These are phyloP conservation scores for Paramarasmius palmivorus DNA, from an alignment of 1,284 basidiomycete species.

Conservation along the genomic window DNA sequence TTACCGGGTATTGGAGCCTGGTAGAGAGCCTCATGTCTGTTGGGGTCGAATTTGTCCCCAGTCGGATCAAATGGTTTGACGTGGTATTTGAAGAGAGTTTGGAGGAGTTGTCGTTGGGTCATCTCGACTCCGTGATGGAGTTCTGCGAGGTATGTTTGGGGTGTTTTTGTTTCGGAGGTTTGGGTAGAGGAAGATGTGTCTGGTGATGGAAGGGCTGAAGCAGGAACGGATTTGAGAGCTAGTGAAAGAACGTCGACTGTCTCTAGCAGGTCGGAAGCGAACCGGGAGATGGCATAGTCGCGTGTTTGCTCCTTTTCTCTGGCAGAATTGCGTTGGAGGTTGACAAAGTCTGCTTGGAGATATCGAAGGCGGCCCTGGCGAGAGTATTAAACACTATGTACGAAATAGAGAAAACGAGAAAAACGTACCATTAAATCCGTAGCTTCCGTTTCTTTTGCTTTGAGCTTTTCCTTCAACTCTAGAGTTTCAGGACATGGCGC, in stretches of 20 bases:
- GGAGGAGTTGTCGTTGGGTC: conserved; percentile 87
- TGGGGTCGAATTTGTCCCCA: conserved; percentile 94
- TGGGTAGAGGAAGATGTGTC: conserved; percentile 26
- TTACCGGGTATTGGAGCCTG: conserved; percentile 90
- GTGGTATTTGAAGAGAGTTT: conserved; percentile 90
- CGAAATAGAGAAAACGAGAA: conserved; percentile 4
- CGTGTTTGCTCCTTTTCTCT: conserved; percentile 91
- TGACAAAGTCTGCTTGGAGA: conserved; percentile 92
- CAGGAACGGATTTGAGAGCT: conserved; percentile 86
- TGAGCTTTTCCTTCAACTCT: conserved; percentile 53
- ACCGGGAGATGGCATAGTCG: conserved; percentile 91
- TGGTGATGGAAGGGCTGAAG: conserved; percentile 38
- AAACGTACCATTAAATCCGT: conserved; percentile 72
- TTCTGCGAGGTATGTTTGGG: conserved; percentile 64
- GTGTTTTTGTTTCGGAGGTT: conserved; percentile 45
- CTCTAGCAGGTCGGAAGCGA: conserved; percentile 88
- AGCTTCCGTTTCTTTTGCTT: conserved; percentile 72
- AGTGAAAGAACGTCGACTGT: conserved; percentile 91
- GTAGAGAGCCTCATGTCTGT: conserved; percentile 93
- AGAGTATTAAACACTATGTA: too few relatives aligned
- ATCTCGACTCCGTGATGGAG: conserved; percentile 88
- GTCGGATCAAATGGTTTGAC: conserved; percentile 91
- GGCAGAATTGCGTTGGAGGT: conserved; percentile 87
- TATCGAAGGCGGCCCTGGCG: conserved; percentile 87
- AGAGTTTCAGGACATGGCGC: conserved; percentile 20